Evolutionary conservation across 192 early-diverging fungal species (phyloP), one percentile per base, ranked within the genome.

Genomic region (Radiomyces spectabilis): DNA sequence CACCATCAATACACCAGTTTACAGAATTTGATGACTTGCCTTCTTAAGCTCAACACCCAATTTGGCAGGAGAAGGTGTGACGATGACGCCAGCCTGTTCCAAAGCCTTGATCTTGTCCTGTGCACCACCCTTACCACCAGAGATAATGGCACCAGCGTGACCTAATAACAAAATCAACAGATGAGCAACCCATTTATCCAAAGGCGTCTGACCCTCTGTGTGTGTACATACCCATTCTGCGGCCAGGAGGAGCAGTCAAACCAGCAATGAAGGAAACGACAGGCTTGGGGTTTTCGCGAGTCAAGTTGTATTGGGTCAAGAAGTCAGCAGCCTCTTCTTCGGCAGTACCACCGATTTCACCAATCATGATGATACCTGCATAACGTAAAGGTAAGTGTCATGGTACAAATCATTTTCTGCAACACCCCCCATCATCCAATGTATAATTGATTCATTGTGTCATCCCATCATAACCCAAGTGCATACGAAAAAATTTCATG

Each of bases 261-360:
- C 97, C 97, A 46, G 97, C 97, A 84, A 99, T 99, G 75, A 99
- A 99, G 27, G 95, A 96, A 16, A 98, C 97, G 38, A 99, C 94
- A n/a, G 95, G 97, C 80, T 99, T 99, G 62, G 94, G 93, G 39
- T 79, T 52, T 40, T 63, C 77, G 46, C 87, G 86, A 21, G 88
- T 82, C 67, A 88, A 70, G 79, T 99, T 99, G 81, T 96, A 76
- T 77, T 91, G 63, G 47, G 87, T 94, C 67, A 99, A 80, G 80
- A 89, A 99, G 66, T 96, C 91, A 26, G 97, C 91, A 31, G 95
- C 97, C 70, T 95, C 91, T 69, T 99, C 97, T 78, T 99, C 97
- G 45, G 97, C 97, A 34, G 85, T 82, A 27, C 97, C 97, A 76
- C 97, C 97, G 68, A 99, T 99, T 69, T 99, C 97, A 62, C 97